Percentiles rank a stretch among this genome's conserved stretches.
These are phyloP conservation scores for Neurospora sp. DNA, from an alignment of 2,329 filamentous ascomycete species.

Conservation along the genomic window DNA sequence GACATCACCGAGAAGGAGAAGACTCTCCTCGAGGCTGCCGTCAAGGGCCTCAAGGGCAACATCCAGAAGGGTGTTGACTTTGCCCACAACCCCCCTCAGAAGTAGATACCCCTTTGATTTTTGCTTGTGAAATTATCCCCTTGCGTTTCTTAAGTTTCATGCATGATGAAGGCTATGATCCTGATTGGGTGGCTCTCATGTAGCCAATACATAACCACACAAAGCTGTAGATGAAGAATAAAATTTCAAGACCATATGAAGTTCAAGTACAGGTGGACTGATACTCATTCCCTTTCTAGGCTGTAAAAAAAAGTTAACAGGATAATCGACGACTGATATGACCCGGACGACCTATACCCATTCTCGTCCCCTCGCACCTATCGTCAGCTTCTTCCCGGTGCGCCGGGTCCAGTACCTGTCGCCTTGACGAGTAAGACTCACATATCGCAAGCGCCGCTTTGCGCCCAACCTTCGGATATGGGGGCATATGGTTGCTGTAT, in stretches of 20 bases:
- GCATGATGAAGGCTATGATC: background rate
- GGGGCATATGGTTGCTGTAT: background rate
- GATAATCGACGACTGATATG: background rate
- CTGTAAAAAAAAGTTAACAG: conserved; percentile 1
- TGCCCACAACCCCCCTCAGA: conserved; percentile 76
- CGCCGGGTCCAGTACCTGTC: background rate
- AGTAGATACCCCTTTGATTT: conserved; percentile 50
- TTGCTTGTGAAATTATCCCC: conserved; percentile 8
- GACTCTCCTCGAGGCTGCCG: conserved; percentile 66
- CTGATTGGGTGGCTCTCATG: background rate
- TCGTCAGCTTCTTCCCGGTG: background rate
- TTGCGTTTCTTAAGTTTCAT: background rate
- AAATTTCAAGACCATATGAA: background rate
- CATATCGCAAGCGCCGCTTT: background rate
- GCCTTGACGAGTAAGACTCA: background rate
- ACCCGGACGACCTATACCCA: background rate
- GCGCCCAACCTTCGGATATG: background rate
- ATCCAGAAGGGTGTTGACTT: conserved; percentile 92
- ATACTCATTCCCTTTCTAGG: background rate
- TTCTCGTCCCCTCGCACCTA: background rate
- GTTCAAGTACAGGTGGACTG: background rate
- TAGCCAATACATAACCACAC: background rate
- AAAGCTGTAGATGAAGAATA: background rate
- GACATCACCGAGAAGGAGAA: conserved; percentile 80
- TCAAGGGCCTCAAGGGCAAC: conserved; percentile 79